Evolutionary conservation across 257 asterid genomes (phyloP).

Genomic region (Nicotiana undulata): DNA sequence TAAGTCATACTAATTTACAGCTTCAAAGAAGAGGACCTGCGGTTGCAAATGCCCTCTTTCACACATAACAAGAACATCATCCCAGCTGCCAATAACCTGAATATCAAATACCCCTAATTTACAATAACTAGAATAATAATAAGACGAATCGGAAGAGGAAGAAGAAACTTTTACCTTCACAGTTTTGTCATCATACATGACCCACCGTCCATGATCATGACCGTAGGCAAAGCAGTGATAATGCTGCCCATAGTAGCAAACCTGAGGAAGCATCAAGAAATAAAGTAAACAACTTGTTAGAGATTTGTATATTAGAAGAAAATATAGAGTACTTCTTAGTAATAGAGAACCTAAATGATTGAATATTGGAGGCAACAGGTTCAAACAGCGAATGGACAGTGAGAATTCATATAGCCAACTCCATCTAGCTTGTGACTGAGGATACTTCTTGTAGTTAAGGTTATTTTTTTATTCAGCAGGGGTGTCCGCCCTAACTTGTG

Average conservation of each 20-base stretch:
- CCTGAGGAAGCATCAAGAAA: conserved; percentile 18
- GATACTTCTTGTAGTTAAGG: background rate
- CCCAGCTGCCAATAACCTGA: conserved; percentile 87
- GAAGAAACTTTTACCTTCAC: conserved; percentile 56
- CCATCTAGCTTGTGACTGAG: background rate
- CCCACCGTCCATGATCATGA: conserved; percentile 66
- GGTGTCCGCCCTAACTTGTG: background rate
- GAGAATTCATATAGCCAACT: background rate
- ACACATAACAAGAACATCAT: conserved; percentile 74
- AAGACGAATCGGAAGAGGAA: background rate
- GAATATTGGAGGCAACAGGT: background rate
- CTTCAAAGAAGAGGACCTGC: conserved; percentile 86
- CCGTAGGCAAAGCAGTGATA: conserved; percentile 93
- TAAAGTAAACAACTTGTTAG: background rate
- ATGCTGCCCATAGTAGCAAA: conserved; percentile 87
- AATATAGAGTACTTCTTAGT: background rate
- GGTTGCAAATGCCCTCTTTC: conserved; percentile 95
- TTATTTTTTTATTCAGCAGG: background rate
- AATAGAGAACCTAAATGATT: background rate
- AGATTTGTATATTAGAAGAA: background rate
- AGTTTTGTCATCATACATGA: conserved; percentile 89
- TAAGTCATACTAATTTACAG: conserved; percentile 39
- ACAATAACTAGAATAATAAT: background rate
- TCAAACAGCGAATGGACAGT: background rate
- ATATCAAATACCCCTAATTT: conserved; percentile 1